These are phyloP conservation scores for Trypanosoma grayi DNA, from an alignment of 208 protist genomes.

Conservation along the genomic window DNA sequence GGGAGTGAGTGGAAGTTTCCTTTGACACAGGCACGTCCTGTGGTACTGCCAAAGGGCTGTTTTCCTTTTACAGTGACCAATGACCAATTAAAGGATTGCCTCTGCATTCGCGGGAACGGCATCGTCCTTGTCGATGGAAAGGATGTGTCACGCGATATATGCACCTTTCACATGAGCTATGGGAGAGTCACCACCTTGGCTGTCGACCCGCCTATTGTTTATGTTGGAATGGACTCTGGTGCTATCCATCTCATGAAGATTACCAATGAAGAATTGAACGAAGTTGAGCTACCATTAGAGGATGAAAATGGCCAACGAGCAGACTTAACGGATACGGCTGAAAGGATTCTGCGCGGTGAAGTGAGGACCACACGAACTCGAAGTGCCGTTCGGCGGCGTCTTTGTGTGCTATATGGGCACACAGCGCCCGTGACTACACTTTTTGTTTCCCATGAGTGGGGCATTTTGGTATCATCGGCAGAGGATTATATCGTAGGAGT, in stretches of 20 bases:
- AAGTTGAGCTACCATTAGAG: slow-evolving; percentile 12
- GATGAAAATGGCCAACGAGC: slow-evolving; percentile 1
- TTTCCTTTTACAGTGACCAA: slow-evolving; percentile 27
- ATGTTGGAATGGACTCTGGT: slow-evolving; percentile 30
- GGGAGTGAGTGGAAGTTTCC: slow-evolving; percentile 22
- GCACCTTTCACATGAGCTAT: slow-evolving; percentile 17
- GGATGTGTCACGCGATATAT: slow-evolving; percentile 21
- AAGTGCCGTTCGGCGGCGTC: background rate
- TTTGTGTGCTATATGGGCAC: slow-evolving; percentile 32
- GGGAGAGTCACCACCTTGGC: slow-evolving; percentile 16
- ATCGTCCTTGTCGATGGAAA: slow-evolving; percentile 29
- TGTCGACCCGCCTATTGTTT: slow-evolving; percentile 22
- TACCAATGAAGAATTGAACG: slow-evolving; percentile 9
- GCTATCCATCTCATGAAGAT: slow-evolving; percentile 28
- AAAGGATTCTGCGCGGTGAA: slow-evolving; percentile 2
- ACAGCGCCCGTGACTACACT: slow-evolving; percentile 22
- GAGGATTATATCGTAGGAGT: slow-evolving; percentile 23
- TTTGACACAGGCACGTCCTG: slow-evolving; percentile 3
- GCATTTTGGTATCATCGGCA: slow-evolving; percentile 32
- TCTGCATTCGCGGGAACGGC: slow-evolving; percentile 15
- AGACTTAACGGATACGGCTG: background rate
- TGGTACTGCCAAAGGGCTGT: slow-evolving; percentile 17
- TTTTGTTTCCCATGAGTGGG: slow-evolving; percentile 24
- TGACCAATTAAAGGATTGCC: slow-evolving; percentile 26
- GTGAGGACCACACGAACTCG: background rate